Percentiles rank a stretch among this genome's conserved stretches.
These are phyloP conservation scores for Solanum lycopersicoides DNA, from an alignment of 257 asterid species.

Conservation along the genomic window DNA sequence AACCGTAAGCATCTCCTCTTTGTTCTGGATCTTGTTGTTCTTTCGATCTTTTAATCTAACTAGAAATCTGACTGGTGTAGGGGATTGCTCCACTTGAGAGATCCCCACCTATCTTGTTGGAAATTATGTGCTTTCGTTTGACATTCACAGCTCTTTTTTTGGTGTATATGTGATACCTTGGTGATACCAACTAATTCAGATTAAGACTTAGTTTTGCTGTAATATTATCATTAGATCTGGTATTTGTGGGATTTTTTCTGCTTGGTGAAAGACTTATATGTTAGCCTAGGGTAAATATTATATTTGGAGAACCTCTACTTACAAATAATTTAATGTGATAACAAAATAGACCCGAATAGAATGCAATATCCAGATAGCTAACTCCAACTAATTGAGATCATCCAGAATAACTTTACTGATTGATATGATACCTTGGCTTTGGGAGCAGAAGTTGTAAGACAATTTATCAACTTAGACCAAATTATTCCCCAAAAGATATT, in stretches of 20 bases:
- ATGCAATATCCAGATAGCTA: not conserved
- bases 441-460: not conserved
- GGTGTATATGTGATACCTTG: not conserved
- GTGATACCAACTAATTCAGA: not conserved
- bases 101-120: not conserved
- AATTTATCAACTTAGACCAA: not conserved
- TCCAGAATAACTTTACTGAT: not conserved
- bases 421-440: not conserved
- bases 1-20: slow-evolving; percentile 15
- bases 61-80: not conserved
- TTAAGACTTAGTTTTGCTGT: not conserved
- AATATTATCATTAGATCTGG: not conserved
- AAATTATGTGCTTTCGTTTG: not conserved
- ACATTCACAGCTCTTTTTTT: not conserved
- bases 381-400: not conserved
- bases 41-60: not conserved
- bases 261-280: not conserved
- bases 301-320: not conserved
- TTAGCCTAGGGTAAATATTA: not conserved
- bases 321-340: not conserved
- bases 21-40: not conserved
- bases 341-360: not conserved
- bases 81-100: not conserved
- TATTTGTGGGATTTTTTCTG: not conserved
- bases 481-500: not conserved